Evolutionary conservation across 106 monocot genomes (phyloP).

Genomic region (Allium cepa): DNA sequence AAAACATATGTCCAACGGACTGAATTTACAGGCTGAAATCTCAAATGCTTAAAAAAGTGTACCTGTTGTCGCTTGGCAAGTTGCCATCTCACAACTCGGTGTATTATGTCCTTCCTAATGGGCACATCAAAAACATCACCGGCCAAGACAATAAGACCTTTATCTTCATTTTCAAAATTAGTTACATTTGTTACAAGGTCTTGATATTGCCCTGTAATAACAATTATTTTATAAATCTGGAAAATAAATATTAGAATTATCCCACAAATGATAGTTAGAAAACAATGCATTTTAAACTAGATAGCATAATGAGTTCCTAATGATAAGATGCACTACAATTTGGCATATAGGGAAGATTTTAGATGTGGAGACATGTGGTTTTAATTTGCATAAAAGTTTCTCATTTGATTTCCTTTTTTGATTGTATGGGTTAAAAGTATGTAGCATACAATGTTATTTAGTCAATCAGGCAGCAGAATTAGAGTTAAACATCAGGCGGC

Average conservation of each 20-base stretch:
- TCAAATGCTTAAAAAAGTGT: background rate
- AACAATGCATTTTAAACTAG: background rate
- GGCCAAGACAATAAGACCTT: conserved; percentile 68
- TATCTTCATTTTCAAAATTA: conserved; percentile 75
- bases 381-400: no score
- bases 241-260: background rate
- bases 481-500: no score
- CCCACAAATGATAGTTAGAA: background rate
- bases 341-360: background rate
- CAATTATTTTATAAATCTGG: background rate
- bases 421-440: no score
- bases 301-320: background rate
- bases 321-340: background rate
- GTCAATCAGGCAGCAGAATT: no score
- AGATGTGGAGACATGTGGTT: no score
- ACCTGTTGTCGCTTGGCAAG: conserved; percentile 88
- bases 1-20: background rate
- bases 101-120: conserved; percentile 75
- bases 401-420: no score
- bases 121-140: conserved; percentile 95
- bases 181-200: conserved; percentile 75
- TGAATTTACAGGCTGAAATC: background rate
- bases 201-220: conserved; percentile 51
- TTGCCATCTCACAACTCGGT: conserved; percentile 81
- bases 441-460: no score